These are phyloP conservation scores for Tylopilus sp. DNA, from an alignment of 1,284 basidiomycete species.

Conservation along the genomic window DNA sequence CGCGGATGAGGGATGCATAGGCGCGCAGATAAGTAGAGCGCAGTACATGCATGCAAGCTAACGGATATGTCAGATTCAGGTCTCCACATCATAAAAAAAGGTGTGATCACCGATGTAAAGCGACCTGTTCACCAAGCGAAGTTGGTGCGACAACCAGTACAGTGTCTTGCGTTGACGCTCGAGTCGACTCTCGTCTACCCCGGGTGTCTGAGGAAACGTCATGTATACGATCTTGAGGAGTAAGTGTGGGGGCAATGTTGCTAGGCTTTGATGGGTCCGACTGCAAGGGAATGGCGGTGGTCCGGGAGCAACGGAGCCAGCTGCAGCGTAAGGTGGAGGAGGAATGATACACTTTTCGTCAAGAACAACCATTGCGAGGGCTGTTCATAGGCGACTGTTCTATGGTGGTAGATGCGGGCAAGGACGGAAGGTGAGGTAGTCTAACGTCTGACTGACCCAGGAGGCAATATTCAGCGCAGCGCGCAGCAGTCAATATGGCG, in stretches of 20 bases:
- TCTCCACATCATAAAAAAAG: neutral
- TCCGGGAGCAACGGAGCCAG: slow-evolving; percentile 17
- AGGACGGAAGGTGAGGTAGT: no score
- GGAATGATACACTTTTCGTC: slow-evolving; percentile 45
- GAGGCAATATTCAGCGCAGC: no score
- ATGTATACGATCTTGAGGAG: slow-evolving; percentile 61
- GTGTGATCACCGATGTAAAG: slow-evolving; percentile 56
- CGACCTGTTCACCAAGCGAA: slow-evolving; percentile 61
- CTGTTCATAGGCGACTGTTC: neutral
- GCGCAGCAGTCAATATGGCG: slow-evolving; percentile 7
- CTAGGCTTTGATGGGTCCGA: slow-evolving; percentile 28
- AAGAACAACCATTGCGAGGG: slow-evolving; percentile 42
- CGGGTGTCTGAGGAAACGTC: slow-evolving; percentile 47
- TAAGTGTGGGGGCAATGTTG: slow-evolving; percentile 51
- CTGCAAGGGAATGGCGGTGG: slow-evolving; percentile 37
- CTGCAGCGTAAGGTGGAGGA: slow-evolving; percentile 41
- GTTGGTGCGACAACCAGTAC: slow-evolving; percentile 61
- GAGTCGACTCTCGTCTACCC: slow-evolving; percentile 37
- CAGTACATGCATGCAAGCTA: slow-evolving; percentile 75
- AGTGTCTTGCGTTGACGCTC: slow-evolving; percentile 60
- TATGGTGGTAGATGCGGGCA: neutral
- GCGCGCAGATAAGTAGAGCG: slow-evolving; percentile 66
- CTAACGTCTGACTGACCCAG: no score
- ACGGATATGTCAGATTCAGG: slow-evolving; percentile 7
- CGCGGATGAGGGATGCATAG: slow-evolving; percentile 58